These are phyloP conservation scores for Mycena sp. DNA, from an alignment of 1,284 basidiomycete genomes.

Conservation along the genomic window DNA sequence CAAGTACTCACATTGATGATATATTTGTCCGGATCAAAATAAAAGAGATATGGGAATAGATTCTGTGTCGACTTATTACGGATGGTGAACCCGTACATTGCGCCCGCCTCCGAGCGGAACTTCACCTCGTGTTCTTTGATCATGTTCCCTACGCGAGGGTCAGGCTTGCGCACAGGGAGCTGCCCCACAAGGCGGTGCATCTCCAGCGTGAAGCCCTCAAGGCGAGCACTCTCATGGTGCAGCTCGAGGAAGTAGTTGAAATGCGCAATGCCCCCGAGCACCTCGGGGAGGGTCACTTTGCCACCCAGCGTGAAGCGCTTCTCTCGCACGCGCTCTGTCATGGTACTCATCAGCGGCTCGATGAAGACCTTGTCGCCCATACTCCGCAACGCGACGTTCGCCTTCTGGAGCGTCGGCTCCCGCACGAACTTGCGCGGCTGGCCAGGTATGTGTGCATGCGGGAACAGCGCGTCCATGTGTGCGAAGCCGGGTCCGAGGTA, in stretches of 20 bases:
- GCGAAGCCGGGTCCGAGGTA: background rate
- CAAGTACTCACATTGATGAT: slow-evolving; percentile 39
- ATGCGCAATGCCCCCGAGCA: slow-evolving; percentile 28
- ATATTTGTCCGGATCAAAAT: slow-evolving; percentile 46
- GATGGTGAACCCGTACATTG: slow-evolving; percentile 31
- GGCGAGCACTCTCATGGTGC: slow-evolving; percentile 27
- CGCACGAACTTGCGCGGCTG: too few relatives aligned
- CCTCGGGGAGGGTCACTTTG: slow-evolving; percentile 17
- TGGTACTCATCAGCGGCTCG: background rate
- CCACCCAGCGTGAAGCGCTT: background rate
- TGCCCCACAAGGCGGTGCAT: slow-evolving; percentile 15
- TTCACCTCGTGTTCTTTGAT: slow-evolving; percentile 36
- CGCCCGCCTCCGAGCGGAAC: slow-evolving; percentile 32
- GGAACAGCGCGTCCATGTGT: background rate
- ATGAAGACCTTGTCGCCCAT: background rate
- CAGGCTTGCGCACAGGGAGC: background rate
- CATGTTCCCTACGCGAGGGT: slow-evolving; percentile 32
- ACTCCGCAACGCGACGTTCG: background rate
- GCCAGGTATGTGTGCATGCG: background rate
- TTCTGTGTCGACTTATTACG: slow-evolving; percentile 39
- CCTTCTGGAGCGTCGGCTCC: background rate
- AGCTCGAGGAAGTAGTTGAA: slow-evolving; percentile 43
- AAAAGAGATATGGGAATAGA: slow-evolving; percentile 47
- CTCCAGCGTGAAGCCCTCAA: slow-evolving; percentile 19
- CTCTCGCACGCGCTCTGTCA: background rate